Base-by-base conservation (phyloP, 129 eudicot genomes). In the Lactuca sativa region DNA sequence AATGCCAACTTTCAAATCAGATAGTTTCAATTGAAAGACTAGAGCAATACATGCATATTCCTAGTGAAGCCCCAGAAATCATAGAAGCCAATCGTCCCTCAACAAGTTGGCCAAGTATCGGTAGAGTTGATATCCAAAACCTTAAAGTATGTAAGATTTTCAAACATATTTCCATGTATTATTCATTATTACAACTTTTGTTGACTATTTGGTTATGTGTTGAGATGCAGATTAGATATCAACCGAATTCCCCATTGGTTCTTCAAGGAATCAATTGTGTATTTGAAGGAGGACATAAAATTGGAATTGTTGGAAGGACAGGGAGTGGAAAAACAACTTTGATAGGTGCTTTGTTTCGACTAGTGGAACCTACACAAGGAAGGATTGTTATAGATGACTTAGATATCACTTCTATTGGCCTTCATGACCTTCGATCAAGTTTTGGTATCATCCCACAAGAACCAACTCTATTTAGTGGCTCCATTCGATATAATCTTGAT, bases 261-360 rank as follows among this genome's bases (percentile, higher is more conserved):
- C 87, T 89, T 66, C 67, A 72, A 8, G 96, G 92, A 40, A 78
- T 89, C 43, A 89, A 80, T 63, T 89, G 96, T 70, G 76, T 83
- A 36, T 83, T 87, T 68, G 87, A 85, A 81, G 96, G 89, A 58
- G 92, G 92, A 40, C 68, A 85, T 64, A 89, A 83, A 70, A 81
- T 89, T 21, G 96, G 96, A 18, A 85, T 88, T 62, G 95, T 88
- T 82, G 95, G 95, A 11, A 84, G 95, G 64, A 88, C 95, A 5
- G 95, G 91, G 38, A 85, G 96, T 75, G 96, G 96, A 43, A 89
- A 89, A 75, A 83, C 89, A 17, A 89, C 96, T 54, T 86, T 89
- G 9, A 85, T 89, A 5, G 70, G 87, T 43, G 91, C 92, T 5
- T 59, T 89, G 33, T 89, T 89, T 68, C 96, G 96, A 47, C 77